Evolutionary conservation across 2,329 filamentous ascomycete species (phyloP), one percentile per base, ranked within the genome.

Genomic region (Colletotrichum graminicola): DNA sequence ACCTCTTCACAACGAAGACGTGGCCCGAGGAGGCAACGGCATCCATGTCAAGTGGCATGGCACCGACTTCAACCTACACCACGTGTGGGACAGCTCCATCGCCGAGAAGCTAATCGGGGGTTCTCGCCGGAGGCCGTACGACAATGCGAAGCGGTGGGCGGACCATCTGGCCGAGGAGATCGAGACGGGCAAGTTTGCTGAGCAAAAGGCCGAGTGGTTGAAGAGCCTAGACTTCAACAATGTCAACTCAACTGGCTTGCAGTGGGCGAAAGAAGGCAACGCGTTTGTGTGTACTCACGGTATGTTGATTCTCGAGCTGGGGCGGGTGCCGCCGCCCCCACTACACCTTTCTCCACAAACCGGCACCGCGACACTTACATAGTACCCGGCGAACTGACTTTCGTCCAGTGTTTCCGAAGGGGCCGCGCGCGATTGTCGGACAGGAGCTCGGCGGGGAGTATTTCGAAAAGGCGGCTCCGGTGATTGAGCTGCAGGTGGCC

Each of bases 21-120:
- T 91, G 8, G 84, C 85, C 2, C 82, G 85, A 29, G 92, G 92
- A 65, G 92, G 92, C 0, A 94, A 94, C 75, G 86, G 87, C 14
- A 92, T 94, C 75, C 79, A 84, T 18, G 92, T 94, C 1, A 82
- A 81, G 21, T 94, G 90, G 81, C 83, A 89, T 34, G 86, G 85
- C 3, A 78, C 80, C 39, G 79, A 83, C 36, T 85, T 88, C 66
- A 94, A 94, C 77, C 84, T 94, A 52, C 92, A 94, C 77, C 86
- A 91, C 69, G 88, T 93, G 21, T 94, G 92, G 92, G 92, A 94
- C 77, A 89, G 87, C 64, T 88, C 87, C 74, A 93, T 94, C 73
- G 86, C 89, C 0, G 90, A 92, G 80, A 88, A 90, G 76, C 81
- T 88, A 76, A 82, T 91, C 1, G 90, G 90, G 2, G 88, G 85